phyloP scores from a whole-genome alignment of 2,329 filamentous ascomycete species.

The Calonectria leucothoes region DNA sequence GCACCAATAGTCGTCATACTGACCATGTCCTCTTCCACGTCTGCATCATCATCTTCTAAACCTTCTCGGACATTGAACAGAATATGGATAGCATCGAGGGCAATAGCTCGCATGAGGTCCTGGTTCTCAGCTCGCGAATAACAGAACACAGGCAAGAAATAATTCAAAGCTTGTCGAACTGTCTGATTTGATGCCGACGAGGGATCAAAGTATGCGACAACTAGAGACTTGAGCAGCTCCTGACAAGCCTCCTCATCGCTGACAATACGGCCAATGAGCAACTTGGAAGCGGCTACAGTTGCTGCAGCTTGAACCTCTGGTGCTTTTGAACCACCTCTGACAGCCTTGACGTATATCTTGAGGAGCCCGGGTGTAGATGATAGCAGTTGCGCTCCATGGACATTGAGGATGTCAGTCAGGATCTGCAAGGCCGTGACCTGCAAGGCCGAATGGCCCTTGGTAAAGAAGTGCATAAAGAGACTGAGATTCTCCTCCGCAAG shows the following conservation, averaged over 20 bases:
- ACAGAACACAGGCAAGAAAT: conserved; percentile 95
- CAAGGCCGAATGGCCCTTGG: conserved; percentile 88
- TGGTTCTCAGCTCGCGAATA: conserved; percentile 88
- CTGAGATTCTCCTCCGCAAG: conserved; percentile 92
- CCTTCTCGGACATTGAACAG: conserved; percentile 79
- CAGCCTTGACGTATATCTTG: conserved; percentile 86
- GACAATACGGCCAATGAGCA: conserved; percentile 84
- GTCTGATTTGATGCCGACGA: conserved; percentile 83
- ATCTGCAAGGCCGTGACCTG: conserved; percentile 94
- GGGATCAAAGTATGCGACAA: conserved; percentile 91
- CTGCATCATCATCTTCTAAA: conserved; percentile 79
- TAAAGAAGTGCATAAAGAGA: conserved; percentile 96
- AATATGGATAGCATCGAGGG: conserved; percentile 79
- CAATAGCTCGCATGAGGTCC: conserved; percentile 80
- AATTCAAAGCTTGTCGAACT: conserved; percentile 87
- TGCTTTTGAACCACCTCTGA: conserved; percentile 77
- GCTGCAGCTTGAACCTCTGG: conserved; percentile 84
- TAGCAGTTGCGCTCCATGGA: conserved; percentile 84
- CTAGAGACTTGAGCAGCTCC: conserved; percentile 85
- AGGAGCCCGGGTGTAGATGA: conserved; percentile 75
- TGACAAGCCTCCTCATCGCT: conserved; percentile 74
- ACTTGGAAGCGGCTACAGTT: conserved; percentile 84
- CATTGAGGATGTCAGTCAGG: conserved; percentile 90
- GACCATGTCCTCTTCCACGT: conserved; percentile 82
- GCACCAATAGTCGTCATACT: conserved; percentile 81